Conservation (phyloP, 139 green algal species). For the Chlamydomonas sp. region DNA sequence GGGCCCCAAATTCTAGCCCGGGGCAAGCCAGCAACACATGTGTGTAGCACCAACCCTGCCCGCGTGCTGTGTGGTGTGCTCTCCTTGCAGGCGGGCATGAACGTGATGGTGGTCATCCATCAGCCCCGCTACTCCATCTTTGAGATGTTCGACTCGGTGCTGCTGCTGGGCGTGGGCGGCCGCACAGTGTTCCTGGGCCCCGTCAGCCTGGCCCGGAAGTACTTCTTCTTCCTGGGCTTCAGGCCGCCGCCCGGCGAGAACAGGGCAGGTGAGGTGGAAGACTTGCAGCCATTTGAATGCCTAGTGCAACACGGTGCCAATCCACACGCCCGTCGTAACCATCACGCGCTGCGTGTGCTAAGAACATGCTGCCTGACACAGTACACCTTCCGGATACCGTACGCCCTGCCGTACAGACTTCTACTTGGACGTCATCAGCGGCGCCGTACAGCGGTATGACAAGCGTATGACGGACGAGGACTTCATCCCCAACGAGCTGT, state of each 20-base stretch:
- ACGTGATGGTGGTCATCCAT: constrained; percentile 79
- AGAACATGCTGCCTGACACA: too few species aligned
- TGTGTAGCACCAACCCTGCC: too few species aligned
- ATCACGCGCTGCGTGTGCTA: too few species aligned
- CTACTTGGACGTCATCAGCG: constrained; percentile 38
- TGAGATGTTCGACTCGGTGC: constrained; percentile 55
- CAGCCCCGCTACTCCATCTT: constrained; percentile 88
- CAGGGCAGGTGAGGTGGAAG: not conserved
- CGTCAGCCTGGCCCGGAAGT: constrained; percentile 12
- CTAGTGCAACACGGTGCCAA: not conserved
- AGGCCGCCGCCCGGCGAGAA: constrained; percentile 10
- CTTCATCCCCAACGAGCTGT: constrained; percentile 32
- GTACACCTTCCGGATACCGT: too few species aligned
- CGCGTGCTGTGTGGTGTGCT: too few species aligned
- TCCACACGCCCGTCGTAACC: too few species aligned
- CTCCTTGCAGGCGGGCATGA: constrained; percentile 55
- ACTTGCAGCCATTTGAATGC: not conserved
- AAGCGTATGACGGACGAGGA: constrained; percentile 12
- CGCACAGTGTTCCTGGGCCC: constrained; percentile 68
- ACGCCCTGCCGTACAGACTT: constrained; percentile 7
- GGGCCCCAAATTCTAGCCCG: too few species aligned
- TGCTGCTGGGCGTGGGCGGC: constrained; percentile 79
- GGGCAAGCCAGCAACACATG: too few species aligned
- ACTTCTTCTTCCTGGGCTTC: constrained; percentile 42
- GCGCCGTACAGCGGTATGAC: constrained; percentile 14